Base-by-base conservation (phyloP, 441 rosid species). In the Flueggea neowawraea region DNA sequence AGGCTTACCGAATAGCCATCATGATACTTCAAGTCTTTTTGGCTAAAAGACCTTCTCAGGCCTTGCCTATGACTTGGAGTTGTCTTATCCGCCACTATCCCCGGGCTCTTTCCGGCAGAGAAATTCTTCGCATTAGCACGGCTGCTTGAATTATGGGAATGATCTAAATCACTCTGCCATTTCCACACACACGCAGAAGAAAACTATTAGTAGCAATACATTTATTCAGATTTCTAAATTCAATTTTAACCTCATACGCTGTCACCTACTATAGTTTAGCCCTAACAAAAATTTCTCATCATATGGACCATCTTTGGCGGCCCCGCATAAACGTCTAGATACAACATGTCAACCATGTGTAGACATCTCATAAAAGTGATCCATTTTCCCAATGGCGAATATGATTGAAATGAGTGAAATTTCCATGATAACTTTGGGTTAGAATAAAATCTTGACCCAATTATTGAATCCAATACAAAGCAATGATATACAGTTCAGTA, bases 1-100 rank as follows among this genome's bases (percentile, higher is more conserved):
- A 53, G 47, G 62, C 97, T 88, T 79, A 91, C 98, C 68, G 97
- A 95, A 78, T 95, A 85, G 67, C 81, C 96, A 56, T 95, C 97
- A 45, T 77, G 87, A 66, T 61, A 68, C 80, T 79, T 89, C 62
- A 87, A 32, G 67, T 90, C 94, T 39, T 70, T 84, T 65, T 86
- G 96, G 82, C 96, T 86, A 32, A 67, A 52, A 66, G 96, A 81
- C 75, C 91, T 88, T 73, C 93, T 71, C 54, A 84, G 76, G 50
- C 78, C 80, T 66, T 74, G 94, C 44, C 76, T 77, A n/a, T 77
- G 73, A 75, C 74, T 79, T 50, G 84, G 68, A 80, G 75, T 61
- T 22, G 73, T 60, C 69, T 68, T 85, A 52, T 68, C 72, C 43
- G 82, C 72, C 22, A 57, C 61, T 62, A 73, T 45, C 57, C 39